A percentile compares a stretch with the other conserved stretches of the same genome.
Conservation (phyloP, 192 early-diverging fungal genomes). For the Pilobolus umbonatus region DNA sequence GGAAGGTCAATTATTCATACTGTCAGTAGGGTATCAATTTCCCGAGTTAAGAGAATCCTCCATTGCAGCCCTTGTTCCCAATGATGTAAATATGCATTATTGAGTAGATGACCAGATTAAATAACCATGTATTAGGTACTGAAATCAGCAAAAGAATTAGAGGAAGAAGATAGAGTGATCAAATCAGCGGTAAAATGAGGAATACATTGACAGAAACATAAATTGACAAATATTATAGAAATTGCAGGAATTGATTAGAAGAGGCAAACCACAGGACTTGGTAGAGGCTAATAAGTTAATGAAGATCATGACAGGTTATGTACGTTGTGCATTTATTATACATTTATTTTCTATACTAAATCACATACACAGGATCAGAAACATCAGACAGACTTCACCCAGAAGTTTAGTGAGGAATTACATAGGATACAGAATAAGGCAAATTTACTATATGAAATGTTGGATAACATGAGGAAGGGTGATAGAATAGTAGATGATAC, state of each 20-base stretch:
- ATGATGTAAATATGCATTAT: slow-evolving; percentile 33
- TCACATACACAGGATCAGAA: slow-evolving; percentile 39
- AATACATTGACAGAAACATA: not conserved
- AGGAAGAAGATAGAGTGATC: slow-evolving; percentile 85
- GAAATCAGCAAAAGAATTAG: slow-evolving; percentile 92
- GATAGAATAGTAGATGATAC: slow-evolving; percentile 23
- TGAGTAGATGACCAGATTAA: no score
- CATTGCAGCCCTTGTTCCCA: slow-evolving; percentile 53
- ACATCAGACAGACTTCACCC: slow-evolving; percentile 80
- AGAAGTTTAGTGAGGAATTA: slow-evolving; percentile 76
- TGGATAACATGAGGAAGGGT: slow-evolving; percentile 63
- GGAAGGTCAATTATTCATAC: not conserved
- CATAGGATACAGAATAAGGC: slow-evolving; percentile 76
- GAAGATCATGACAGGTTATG: slow-evolving; percentile 97
- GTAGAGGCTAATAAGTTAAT: slow-evolving; percentile 96
- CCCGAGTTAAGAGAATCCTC: slow-evolving; percentile 58
- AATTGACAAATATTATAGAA: slow-evolving; percentile 45
- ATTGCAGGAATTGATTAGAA: slow-evolving; percentile 92
- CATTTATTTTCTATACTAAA: no score
- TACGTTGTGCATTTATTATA: no score
- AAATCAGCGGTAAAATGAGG: slow-evolving; percentile 63
- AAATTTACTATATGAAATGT: slow-evolving; percentile 72
- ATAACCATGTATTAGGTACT: no score
- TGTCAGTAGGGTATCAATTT: slow-evolving; percentile 63
- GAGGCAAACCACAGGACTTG: slow-evolving; percentile 90